phyloP scores from a whole-genome alignment of 176 grass and related monocot species.

The Aechmea fasciata region DNA sequence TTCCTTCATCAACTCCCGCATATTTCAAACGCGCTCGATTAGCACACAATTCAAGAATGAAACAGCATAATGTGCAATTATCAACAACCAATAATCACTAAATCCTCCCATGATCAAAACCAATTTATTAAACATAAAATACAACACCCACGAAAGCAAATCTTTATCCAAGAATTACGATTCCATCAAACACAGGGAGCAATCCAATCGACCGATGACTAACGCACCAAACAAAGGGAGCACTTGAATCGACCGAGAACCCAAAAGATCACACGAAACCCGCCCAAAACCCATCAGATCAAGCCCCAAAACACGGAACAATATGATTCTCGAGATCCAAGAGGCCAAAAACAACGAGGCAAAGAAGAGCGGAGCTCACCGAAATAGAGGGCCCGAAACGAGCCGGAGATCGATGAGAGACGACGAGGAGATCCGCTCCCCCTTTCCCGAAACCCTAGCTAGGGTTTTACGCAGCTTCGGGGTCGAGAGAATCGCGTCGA shows the following conservation, averaged over 20 bases:
- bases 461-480: background rate
- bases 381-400: background rate
- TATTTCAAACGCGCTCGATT: too few species aligned
- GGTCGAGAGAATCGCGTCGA: background rate
- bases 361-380: background rate
- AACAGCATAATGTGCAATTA: too few species aligned
- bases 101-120: too few species aligned
- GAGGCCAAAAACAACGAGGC: background rate
- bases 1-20: too few species aligned
- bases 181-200: too few species aligned
- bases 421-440: background rate
- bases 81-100: too few species aligned
- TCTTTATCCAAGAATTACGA: too few species aligned
- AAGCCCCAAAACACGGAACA: background rate
- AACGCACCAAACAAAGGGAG: too few species aligned
- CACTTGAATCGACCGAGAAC: background rate
- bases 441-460: background rate
- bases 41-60: too few species aligned
- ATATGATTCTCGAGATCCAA: background rate
- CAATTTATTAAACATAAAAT: too few species aligned
- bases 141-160: too few species aligned
- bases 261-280: background rate
- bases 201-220: too few species aligned
- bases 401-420: background rate
- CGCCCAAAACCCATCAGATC: background rate